These are phyloP conservation scores for Nemophila menziesii DNA, from an alignment of 257 asterid species.

Conservation along the genomic window DNA sequence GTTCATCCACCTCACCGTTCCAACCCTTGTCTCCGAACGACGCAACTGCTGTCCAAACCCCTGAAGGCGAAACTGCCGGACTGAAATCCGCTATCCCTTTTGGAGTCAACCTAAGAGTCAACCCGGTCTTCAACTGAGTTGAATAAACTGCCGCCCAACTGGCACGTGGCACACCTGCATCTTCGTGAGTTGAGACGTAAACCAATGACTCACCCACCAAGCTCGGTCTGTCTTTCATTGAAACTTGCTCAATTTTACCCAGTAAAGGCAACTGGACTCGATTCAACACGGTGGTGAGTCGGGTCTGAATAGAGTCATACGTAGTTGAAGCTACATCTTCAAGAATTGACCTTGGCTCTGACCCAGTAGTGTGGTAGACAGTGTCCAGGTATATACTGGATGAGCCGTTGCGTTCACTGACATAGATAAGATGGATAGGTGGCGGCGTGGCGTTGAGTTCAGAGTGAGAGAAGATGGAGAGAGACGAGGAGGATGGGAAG, in stretches of 20 bases:
- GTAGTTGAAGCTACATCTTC: conserved; percentile 4
- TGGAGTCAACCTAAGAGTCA: conserved; percentile 64
- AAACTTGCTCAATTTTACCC: conserved; percentile 34
- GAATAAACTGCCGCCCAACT: conserved; percentile 91
- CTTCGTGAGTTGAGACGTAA: conserved; percentile 75
- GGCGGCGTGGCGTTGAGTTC: conserved; percentile 3
- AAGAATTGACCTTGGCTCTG: conserved; percentile 31
- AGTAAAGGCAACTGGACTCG: conserved; percentile 48
- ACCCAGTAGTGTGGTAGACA: conserved; percentile 12
- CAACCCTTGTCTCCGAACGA: conserved; percentile 66
- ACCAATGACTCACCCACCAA: conserved; percentile 49
- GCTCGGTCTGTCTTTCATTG: conserved; percentile 74
- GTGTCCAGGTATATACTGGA: conserved; percentile 45
- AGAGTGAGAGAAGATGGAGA: conserved; percentile 22
- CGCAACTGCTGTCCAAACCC: conserved; percentile 78
- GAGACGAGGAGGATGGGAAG: conserved; percentile 38
- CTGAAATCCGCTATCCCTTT: conserved; percentile 60
- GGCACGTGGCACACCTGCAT: conserved; percentile 57
- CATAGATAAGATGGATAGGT: conserved; percentile 38
- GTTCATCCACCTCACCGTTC: conserved; percentile 70
- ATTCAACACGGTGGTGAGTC: neutral
- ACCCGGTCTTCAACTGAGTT: conserved; percentile 47
- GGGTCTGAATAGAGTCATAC: conserved; percentile 12
- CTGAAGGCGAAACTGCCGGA: conserved; percentile 92
- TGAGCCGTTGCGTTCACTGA: conserved; percentile 70